Evolutionary conservation across 495 filamentous ascomycete genomes (phyloP).

Genomic region (Hypoxylon lienhwacheense): DNA sequence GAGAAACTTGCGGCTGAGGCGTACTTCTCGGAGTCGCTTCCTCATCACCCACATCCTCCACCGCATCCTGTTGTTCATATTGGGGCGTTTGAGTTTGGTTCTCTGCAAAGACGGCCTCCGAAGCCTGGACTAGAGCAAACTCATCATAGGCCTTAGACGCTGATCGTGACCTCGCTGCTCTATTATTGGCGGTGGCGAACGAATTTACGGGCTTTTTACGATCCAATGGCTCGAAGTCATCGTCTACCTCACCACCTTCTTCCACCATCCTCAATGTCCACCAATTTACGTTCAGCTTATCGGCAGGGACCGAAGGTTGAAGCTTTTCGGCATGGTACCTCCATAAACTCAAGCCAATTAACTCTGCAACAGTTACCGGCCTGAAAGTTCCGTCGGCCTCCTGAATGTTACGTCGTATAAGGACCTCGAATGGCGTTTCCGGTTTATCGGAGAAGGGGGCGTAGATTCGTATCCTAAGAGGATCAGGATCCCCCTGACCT

Average conservation of each 20-base stretch:
- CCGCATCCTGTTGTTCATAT: conserved; percentile 55
- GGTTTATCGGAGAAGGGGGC: conserved; percentile 76
- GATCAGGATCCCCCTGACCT: conserved; percentile 80
- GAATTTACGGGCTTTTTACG: conserved; percentile 77
- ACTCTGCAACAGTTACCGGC: conserved; percentile 79
- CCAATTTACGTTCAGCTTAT: conserved; percentile 81
- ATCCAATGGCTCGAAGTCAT: conserved; percentile 87
- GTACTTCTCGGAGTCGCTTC: conserved; percentile 47
- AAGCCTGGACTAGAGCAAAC: conserved; percentile 86
- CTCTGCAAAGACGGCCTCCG: conserved; percentile 72
- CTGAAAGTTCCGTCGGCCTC: conserved; percentile 63
- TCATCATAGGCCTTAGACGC: conserved; percentile 88
- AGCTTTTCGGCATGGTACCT: conserved; percentile 80
- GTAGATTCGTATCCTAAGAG: conserved; percentile 83
- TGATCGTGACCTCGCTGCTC: conserved; percentile 66
- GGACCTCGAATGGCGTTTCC: conserved; percentile 72
- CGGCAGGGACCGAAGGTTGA: conserved; percentile 66
- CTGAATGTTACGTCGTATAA: conserved; percentile 74
- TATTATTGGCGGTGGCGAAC: conserved; percentile 89
- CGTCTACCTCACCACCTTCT: conserved; percentile 82
- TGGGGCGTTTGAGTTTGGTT: conserved; percentile 76
- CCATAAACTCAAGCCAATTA: conserved; percentile 88
- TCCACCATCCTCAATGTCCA: conserved; percentile 97
- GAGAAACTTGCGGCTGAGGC: conserved; percentile 46
- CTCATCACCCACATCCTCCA: conserved; percentile 42